phyloP scores from a whole-genome alignment of 495 filamentous ascomycete species.

The Aspergillus funiculosus region DNA sequence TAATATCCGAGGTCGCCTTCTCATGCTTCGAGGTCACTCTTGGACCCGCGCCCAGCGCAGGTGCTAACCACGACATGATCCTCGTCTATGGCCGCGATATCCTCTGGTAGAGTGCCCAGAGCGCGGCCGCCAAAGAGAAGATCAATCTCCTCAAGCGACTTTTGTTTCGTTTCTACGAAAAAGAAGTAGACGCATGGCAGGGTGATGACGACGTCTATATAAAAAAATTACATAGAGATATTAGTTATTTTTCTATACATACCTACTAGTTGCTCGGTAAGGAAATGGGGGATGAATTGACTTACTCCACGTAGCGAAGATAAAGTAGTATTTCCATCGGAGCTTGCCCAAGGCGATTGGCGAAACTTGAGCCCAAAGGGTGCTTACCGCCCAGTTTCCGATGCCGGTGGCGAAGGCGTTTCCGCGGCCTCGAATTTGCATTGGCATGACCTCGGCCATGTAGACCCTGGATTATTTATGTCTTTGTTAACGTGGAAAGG shows the following conservation, averaged over 20 bases:
- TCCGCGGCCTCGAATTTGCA: slow-evolving; percentile 46
- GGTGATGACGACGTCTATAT: slow-evolving; percentile 29
- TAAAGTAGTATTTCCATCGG: slow-evolving; percentile 43
- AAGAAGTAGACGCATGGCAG: slow-evolving; percentile 45
- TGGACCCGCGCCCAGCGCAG: slow-evolving; percentile 15
- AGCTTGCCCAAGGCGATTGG: slow-evolving; percentile 42
- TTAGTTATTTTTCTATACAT: background rate
- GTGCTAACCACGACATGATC: slow-evolving; percentile 12
- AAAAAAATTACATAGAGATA: background rate
- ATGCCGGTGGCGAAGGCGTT: slow-evolving; percentile 43
- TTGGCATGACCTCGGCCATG: slow-evolving; percentile 47
- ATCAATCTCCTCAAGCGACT: slow-evolving; percentile 54
- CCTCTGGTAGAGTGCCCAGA: slow-evolving; percentile 37
- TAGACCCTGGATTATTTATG: slow-evolving; percentile 40
- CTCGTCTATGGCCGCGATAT: slow-evolving; percentile 23
- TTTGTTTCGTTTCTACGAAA: slow-evolving; percentile 52
- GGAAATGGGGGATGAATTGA: background rate
- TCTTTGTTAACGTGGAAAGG: background rate
- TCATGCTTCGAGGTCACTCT: slow-evolving; percentile 1
- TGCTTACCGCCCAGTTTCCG: slow-evolving; percentile 48
- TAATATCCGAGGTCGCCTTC: too few species aligned
- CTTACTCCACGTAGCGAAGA: slow-evolving; percentile 41
- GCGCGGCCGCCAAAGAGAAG: slow-evolving; percentile 47
- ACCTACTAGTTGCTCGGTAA: background rate
- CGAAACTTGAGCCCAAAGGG: slow-evolving; percentile 46